Conservation (phyloP, 2,329 filamentous ascomycete species). For the Cadophora luteo-olivacea region DNA sequence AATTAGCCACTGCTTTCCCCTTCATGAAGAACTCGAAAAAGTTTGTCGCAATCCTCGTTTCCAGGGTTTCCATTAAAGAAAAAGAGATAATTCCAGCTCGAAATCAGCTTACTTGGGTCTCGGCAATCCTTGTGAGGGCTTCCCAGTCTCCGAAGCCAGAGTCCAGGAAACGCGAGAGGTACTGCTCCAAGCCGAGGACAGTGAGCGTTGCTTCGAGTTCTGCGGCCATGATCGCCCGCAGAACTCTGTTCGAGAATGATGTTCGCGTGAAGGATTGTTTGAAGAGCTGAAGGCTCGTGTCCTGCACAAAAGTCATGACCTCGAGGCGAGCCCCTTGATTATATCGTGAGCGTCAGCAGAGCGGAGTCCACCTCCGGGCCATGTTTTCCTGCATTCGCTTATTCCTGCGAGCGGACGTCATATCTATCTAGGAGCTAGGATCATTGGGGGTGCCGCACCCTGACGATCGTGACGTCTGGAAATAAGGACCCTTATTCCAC, state of each 20-base stretch:
- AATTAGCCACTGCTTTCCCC: not conserved
- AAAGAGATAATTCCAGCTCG: not conserved
- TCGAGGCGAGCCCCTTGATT: not conserved
- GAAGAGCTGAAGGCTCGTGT: not conserved
- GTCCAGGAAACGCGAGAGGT: not conserved
- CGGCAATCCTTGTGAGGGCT: not conserved
- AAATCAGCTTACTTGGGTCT: constrained; percentile 4
- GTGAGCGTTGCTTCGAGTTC: constrained; percentile 11
- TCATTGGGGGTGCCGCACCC: too few species aligned
- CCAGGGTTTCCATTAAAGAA: not conserved
- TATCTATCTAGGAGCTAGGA: not conserved
- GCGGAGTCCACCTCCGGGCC: not conserved
- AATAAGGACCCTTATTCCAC: not conserved
- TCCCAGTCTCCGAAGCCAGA: constrained; percentile 8
- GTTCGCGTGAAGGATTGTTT: not conserved
- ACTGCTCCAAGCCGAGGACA: not conserved
- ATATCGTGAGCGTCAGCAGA: not conserved
- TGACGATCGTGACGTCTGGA: not conserved
- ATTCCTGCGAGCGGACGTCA: not conserved
- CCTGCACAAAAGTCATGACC: not conserved
- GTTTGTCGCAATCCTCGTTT: too few species aligned
- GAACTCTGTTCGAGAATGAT: not conserved
- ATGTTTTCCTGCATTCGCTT: constrained; percentile 6
- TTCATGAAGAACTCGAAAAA: too few species aligned
- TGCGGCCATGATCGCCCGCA: constrained; percentile 1